Conservation (phyloP, 192 early-diverging fungal genomes). For the Haplosporangium gracile region DNA sequence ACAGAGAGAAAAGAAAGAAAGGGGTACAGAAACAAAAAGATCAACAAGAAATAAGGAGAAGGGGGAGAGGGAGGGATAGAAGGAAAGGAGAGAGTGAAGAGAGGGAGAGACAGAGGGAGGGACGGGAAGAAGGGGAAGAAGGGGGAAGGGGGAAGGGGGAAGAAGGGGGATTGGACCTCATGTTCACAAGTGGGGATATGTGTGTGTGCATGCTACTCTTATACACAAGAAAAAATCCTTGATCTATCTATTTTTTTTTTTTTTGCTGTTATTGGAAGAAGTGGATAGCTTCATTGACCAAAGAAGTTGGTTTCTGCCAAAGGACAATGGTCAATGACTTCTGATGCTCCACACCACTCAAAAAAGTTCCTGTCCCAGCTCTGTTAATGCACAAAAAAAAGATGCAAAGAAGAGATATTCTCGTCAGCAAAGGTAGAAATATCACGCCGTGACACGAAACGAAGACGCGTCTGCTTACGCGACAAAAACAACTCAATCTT, state of each 20-base stretch:
- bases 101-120: not conserved
- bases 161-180: not conserved
- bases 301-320: slow-evolving; percentile 43
- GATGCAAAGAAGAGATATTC: not conserved
- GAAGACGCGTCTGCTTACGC: not conserved
- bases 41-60: not conserved
- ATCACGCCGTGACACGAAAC: not conserved
- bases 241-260: not conserved
- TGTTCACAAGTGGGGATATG: not conserved
- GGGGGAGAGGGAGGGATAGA: not conserved
- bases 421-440: not conserved
- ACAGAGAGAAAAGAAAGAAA: slow-evolving; percentile 6
- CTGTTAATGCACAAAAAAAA: not conserved
- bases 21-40: not conserved
- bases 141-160: not conserved
- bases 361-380: slow-evolving; percentile 32
- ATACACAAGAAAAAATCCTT: not conserved
- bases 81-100: not conserved
- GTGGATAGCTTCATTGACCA: slow-evolving; percentile 2
- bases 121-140: not conserved
- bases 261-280: not conserved
- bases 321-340: slow-evolving; percentile 42
- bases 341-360: slow-evolving; percentile 34
- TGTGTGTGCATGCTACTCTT: not conserved
- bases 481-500: not conserved